Base-by-base conservation (phyloP, 805 yeast genomes). In the Cyberlindnera meyerae region DNA sequence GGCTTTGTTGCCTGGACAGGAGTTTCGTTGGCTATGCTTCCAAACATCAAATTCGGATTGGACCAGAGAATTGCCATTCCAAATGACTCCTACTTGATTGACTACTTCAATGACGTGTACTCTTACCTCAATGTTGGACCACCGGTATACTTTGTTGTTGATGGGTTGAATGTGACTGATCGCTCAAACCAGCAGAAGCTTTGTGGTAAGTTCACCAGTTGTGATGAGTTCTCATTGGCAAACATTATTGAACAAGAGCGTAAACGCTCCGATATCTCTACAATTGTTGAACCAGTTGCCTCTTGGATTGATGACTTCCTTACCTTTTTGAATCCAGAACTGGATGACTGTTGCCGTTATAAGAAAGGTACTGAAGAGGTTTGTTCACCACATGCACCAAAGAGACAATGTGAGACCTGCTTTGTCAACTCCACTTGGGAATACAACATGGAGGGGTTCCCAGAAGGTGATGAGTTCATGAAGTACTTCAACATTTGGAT, bases 231-330 rank as follows among this genome's bases (percentile, higher is more conserved):
- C 48, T 90, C 97, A 0, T 55, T 90, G 29, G 77, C 82, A 1
- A 93, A 88, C 51, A 68, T 89, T 7, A 57, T 90, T 29, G 95
- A 88, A 49, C 89, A 87, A 56, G 98, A 90, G 54, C 72, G 82
- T 39, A 76, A 77, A 43, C 65, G 96, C 24, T 67, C 80, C 0
- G 63, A 73, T 2, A 49, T 65, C 9, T 81, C 90, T 2, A 79
- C 82, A 4, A 70, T 90, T 24, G 71, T 75, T 2, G 93, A 86
- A 31, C 96, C 97, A 0, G 74, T 86, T 2, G 80, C 96, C 1
- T 82, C 83, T 47, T 90, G 97, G 97, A 64, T 89, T 34, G 98
- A 90, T 60, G 97, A 93, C 55, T 90, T 77, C 52, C 67, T 90
- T 43, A 71, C 79, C 25, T 90, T 90, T 82, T 63, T 89, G 42